These are phyloP conservation scores for Dothistroma septosporum DNA, from an alignment of 2,329 filamentous ascomycete genomes.

Conservation along the genomic window DNA sequence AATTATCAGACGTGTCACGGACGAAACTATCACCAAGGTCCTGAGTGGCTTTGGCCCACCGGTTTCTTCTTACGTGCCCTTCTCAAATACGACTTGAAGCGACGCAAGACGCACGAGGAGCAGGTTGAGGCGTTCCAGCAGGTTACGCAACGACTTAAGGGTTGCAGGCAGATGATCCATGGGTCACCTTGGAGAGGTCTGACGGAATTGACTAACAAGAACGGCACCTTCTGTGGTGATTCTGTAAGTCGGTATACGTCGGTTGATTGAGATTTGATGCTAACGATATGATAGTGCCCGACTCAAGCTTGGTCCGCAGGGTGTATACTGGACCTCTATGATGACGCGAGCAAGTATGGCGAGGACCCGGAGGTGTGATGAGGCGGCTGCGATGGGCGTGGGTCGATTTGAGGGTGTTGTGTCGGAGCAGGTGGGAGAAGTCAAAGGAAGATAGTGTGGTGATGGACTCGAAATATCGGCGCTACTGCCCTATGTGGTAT, in stretches of 20 bases:
- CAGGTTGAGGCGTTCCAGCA: conserved; percentile 90
- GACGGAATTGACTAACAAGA: conserved; percentile 88
- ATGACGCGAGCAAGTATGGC: conserved; percentile 61
- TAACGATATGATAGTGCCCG: conserved; percentile 59
- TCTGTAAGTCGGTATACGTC: conserved; percentile 59
- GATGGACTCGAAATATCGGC: too few relatives aligned
- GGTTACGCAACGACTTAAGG: conserved; percentile 74
- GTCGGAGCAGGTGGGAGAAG: too few relatives aligned
- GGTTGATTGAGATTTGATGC: conserved; percentile 30
- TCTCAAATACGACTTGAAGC: conserved; percentile 79
- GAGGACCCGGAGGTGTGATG: neutral
- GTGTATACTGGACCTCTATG: conserved; percentile 92
- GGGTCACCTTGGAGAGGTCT: conserved; percentile 84
- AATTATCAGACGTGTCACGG: conserved; percentile 93
- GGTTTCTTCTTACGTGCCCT: conserved; percentile 92
- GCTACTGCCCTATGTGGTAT: too few relatives aligned
- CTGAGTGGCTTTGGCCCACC: conserved; percentile 96
- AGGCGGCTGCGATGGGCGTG: neutral
- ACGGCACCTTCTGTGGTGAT: conserved; percentile 77
- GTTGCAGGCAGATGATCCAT: conserved; percentile 79
- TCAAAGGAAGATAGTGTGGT: too few relatives aligned
- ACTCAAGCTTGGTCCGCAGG: conserved; percentile 96
- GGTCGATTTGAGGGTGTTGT: too few relatives aligned
- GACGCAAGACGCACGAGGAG: conserved; percentile 62
- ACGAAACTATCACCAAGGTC: conserved; percentile 95